Percentiles rank a stretch among this genome's conserved stretches.
Conservation (phyloP, 495 filamentous ascomycete species). For the Hypoxylon perforatum region DNA sequence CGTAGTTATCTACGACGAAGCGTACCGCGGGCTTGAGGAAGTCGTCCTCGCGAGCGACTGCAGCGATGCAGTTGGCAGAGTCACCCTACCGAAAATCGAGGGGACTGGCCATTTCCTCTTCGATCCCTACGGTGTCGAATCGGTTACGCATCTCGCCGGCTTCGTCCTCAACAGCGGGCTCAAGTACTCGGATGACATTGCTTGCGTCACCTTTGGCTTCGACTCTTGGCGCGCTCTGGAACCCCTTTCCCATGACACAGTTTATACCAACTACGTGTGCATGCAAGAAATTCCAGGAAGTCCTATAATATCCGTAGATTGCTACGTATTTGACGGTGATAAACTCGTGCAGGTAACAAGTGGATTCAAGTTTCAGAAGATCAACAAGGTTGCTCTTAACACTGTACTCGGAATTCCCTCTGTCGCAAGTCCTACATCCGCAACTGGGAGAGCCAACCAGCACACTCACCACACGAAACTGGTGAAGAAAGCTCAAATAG, state of each 20-base stretch:
- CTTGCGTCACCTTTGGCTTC: constrained; percentile 75
- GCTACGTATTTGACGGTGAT: too few species aligned
- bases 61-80: constrained; percentile 43
- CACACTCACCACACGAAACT: too few species aligned
- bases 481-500: too few species aligned
- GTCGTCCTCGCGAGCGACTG: constrained; percentile 40
- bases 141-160: constrained; percentile 65
- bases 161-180: constrained; percentile 77
- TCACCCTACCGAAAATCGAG: constrained; percentile 34
- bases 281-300: constrained; percentile 54
- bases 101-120: constrained; percentile 64
- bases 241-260: constrained; percentile 59
- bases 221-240: constrained; percentile 44
- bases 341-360: too few species aligned
- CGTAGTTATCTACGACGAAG: constrained; percentile 65
- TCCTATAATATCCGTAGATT: too few species aligned
- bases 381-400: too few species aligned
- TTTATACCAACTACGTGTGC: constrained; percentile 66
- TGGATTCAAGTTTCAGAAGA: too few species aligned
- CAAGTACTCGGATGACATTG: constrained; percentile 64
- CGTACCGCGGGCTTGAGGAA: constrained; percentile 38
- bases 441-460: too few species aligned
- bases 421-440: too few species aligned
- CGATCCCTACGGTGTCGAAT: constrained; percentile 74
- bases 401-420: too few species aligned